Evolutionary conservation across 208 protist species (phyloP).

Genomic region (Trypanosomatidae sp.): DNA sequence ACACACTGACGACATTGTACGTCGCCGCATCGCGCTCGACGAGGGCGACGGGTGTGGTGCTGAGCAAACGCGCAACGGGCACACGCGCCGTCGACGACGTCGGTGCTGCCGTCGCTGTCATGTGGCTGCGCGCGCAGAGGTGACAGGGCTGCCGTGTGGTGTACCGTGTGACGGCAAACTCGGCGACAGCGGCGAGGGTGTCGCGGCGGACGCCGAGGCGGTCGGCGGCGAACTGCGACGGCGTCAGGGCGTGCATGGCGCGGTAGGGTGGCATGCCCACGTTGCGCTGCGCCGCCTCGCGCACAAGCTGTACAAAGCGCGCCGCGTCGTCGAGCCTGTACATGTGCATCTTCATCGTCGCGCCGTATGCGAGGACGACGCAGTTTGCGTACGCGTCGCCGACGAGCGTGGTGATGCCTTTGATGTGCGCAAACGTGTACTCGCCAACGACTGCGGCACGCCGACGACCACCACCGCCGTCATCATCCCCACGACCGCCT

Average conservation of each 20-base stretch:
- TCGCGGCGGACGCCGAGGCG: conserved; percentile 55
- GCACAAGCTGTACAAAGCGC: conserved; percentile 21
- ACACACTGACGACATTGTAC: conserved; percentile 65
- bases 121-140: no score
- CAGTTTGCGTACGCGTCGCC: conserved; percentile 31
- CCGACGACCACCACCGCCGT: no score
- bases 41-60: conserved; percentile 54
- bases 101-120: no score
- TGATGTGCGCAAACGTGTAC: conserved; percentile 77
- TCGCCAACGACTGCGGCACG: no score
- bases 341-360: conserved; percentile 55
- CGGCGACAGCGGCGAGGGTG: conserved; percentile 38
- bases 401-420: conserved; percentile 27
- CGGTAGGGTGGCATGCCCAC: conserved; percentile 40
- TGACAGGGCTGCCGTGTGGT: conserved; percentile 34
- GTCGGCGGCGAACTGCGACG: conserved; percentile 41
- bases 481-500: no score
- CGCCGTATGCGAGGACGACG: conserved; percentile 61
- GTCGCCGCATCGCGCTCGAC: conserved; percentile 78
- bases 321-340: conserved; percentile 17
- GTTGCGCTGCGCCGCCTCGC: conserved; percentile 19
- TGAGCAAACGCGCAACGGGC: conserved; percentile 53
- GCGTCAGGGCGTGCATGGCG: conserved; percentile 23
- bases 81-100: no score
- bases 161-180: conserved; percentile 69